Conservation (phyloP, 495 filamentous ascomycete species). For the Penicillium pulvis region DNA sequence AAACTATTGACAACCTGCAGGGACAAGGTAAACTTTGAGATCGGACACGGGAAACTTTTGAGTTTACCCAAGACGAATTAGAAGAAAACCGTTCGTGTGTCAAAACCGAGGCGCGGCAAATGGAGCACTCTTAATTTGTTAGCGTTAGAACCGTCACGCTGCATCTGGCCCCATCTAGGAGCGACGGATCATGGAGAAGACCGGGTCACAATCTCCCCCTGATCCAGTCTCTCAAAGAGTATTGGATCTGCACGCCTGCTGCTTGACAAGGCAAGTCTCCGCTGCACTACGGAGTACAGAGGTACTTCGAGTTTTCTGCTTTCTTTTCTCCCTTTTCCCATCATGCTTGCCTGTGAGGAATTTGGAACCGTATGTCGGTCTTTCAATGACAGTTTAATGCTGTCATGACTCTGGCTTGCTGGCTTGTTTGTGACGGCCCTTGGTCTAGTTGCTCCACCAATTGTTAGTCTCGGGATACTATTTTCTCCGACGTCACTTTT, state of each 20-base stretch:
- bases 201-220: conserved; percentile 27
- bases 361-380: conserved; percentile 19
- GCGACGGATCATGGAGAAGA: conserved; percentile 27
- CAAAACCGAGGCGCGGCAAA: conserved; percentile 14
- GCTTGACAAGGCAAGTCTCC: conserved; percentile 22
- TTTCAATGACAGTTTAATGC: conserved; percentile 15
- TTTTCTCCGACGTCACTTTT: conserved; percentile 10
- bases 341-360: conserved; percentile 11
- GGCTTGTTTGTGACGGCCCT: conserved; percentile 20
- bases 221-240: conserved; percentile 27
- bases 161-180: conserved; percentile 27
- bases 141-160: conserved; percentile 25
- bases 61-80: conserved; percentile 10
- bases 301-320: conserved; percentile 6
- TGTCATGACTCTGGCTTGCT: conserved; percentile 23
- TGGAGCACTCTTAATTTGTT: conserved; percentile 31
- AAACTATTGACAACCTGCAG: not conserved
- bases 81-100: conserved; percentile 18
- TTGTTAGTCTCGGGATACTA: conserved; percentile 16
- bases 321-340: conserved; percentile 10
- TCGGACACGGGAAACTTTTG: conserved; percentile 2
- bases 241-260: conserved; percentile 25
- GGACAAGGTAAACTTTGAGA: not conserved
- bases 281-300: conserved; percentile 1
- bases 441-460: conserved; percentile 22